Conservation (phyloP, 2,329 filamentous ascomycete species). For the Cryoendolithus antarcticus region DNA sequence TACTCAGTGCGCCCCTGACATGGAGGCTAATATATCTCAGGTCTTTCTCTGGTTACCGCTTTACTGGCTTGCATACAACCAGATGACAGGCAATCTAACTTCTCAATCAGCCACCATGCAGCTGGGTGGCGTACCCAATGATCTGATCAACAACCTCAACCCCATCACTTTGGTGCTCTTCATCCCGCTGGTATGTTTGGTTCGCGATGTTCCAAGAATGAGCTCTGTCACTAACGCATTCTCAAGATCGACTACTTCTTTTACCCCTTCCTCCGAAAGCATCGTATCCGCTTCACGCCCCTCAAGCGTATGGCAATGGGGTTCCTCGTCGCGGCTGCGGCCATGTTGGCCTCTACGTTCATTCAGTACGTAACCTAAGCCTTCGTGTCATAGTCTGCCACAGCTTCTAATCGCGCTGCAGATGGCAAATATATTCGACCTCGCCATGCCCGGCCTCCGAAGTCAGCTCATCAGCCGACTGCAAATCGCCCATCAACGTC, state of each 20-base stretch:
- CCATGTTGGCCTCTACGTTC: slow-evolving; percentile 42
- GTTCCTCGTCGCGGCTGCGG: slow-evolving; percentile 38
- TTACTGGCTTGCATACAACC: slow-evolving; percentile 47
- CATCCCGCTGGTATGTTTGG: background rate
- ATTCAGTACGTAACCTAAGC: slow-evolving; percentile 46
- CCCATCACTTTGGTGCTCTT: slow-evolving; percentile 26
- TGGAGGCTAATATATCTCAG: slow-evolving; percentile 6
- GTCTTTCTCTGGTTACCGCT: slow-evolving; percentile 34
- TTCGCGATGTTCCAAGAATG: background rate
- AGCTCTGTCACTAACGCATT: slow-evolving; percentile 19
- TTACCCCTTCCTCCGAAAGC: slow-evolving; percentile 29
- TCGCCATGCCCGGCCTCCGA: slow-evolving; percentile 2
- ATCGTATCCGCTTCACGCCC: slow-evolving; percentile 30
- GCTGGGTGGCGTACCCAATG: slow-evolving; percentile 33
- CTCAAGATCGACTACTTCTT: slow-evolving; percentile 32
- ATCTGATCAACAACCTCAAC: slow-evolving; percentile 27
- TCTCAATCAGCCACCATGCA: slow-evolving; percentile 31
- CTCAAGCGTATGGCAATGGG: slow-evolving; percentile 41
- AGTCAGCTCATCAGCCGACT: slow-evolving; percentile 17
- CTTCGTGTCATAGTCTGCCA: slow-evolving; percentile 28
- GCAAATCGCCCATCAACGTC: slow-evolving; percentile 27
- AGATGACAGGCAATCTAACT: slow-evolving; percentile 37
- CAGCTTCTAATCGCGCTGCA: slow-evolving; percentile 24
- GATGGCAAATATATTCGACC: slow-evolving; percentile 23
- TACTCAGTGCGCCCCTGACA: too few relatives aligned